A percentile compares a stretch with the other conserved stretches of the same genome.
Conservation (phyloP, 345 rosid species). For the Syzygium aromaticum region DNA sequence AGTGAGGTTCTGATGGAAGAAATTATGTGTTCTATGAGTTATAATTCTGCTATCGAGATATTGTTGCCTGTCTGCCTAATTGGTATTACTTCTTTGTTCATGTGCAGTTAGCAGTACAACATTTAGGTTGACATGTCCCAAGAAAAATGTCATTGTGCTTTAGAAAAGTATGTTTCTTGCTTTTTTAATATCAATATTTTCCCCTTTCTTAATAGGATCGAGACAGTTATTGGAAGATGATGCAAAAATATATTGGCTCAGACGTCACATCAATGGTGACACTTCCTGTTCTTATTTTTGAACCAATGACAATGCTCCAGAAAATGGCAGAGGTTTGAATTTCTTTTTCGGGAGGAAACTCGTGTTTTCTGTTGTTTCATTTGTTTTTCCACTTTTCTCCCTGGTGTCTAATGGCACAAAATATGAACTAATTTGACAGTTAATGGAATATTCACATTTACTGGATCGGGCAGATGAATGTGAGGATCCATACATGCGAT, state of each 20-base stretch:
- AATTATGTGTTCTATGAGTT: not conserved
- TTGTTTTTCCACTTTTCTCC: not conserved
- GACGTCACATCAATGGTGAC: constrained; percentile 95
- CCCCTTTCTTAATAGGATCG: constrained; percentile 41
- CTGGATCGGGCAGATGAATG: constrained; percentile 83
- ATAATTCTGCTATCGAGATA: not conserved
- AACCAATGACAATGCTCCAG: constrained; percentile 95
- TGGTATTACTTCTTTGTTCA: not conserved
- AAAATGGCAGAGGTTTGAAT: constrained; percentile 84
- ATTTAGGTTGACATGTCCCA: not conserved
- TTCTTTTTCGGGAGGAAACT: not conserved
- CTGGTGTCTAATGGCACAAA: not conserved
- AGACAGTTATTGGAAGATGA: constrained; percentile 90
- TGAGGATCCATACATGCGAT: constrained; percentile 83
- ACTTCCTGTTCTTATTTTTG: constrained; percentile 84
- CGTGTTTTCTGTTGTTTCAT: not conserved
- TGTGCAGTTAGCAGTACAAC: not conserved
- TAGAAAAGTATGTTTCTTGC: not conserved
- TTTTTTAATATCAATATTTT: not conserved
- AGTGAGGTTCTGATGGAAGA: not conserved
- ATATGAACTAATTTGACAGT: constrained; percentile 28
- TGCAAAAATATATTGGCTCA: constrained; percentile 85
- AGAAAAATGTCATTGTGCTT: not conserved
- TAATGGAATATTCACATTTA: constrained; percentile 82
- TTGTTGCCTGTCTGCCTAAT: not conserved